phyloP scores from a whole-genome alignment of 179 eudicot genomes.

The Dionaea muscipula region DNA sequence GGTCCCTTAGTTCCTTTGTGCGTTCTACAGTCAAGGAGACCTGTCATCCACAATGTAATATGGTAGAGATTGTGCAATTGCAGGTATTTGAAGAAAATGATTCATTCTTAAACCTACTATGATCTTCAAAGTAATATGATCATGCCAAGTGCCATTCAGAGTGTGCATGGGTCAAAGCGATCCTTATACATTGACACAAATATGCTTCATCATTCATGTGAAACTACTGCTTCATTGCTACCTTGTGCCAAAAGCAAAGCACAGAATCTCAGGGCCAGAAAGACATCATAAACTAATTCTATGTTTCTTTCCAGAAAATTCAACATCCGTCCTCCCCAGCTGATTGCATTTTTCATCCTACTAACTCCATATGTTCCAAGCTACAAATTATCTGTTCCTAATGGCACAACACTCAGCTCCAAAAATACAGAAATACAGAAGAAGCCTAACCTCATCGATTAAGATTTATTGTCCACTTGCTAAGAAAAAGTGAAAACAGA shows the following conservation, averaged over 20 bases:
- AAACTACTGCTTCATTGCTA: slow-evolving; percentile 71
- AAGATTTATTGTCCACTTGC: too few relatives aligned
- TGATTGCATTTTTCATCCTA: too few relatives aligned
- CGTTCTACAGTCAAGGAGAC: slow-evolving; percentile 55
- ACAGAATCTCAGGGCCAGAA: slow-evolving; percentile 14
- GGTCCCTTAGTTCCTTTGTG: slow-evolving; percentile 73
- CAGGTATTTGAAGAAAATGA: slow-evolving; percentile 31
- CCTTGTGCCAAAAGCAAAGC: slow-evolving; percentile 33
- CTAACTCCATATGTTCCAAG: too few relatives aligned
- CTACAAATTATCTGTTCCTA: too few relatives aligned
- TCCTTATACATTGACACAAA: slow-evolving; percentile 91
- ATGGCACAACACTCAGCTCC: too few relatives aligned
- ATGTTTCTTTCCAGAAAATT: too few relatives aligned
- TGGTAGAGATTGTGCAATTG: slow-evolving; percentile 23
- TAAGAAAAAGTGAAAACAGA: too few relatives aligned
- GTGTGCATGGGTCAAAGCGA: slow-evolving; percentile 63
- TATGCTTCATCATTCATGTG: slow-evolving; percentile 70
- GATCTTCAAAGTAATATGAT: slow-evolving; percentile 24
- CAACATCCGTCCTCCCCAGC: too few relatives aligned
- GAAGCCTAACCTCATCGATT: too few relatives aligned
- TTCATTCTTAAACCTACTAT: slow-evolving; percentile 67
- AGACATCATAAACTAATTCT: too few relatives aligned
- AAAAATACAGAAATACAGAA: too few relatives aligned
- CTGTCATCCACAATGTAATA: slow-evolving; percentile 27
- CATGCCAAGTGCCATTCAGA: slow-evolving; percentile 35